Base-by-base conservation (phyloP, 345 rosid genomes). In the Corchorus capsularis region DNA sequence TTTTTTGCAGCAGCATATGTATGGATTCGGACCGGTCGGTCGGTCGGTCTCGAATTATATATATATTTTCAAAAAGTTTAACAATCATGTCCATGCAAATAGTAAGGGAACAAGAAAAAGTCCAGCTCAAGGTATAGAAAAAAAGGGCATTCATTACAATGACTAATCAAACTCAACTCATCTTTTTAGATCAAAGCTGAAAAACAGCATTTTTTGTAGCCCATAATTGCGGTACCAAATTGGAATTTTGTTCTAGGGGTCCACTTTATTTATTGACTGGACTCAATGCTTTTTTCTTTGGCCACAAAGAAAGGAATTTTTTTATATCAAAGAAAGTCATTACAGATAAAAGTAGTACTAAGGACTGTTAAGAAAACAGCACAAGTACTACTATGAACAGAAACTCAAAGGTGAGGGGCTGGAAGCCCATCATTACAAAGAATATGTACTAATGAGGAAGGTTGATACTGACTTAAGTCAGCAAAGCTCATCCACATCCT, bases 171-270 rank as follows among this genome's bases (percentile, higher is more conserved):
- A 35, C 46, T 39, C 49, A 39, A 35, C 46, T 39, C 49, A 16
- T 39, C 46, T 63, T 39, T 37, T 17, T 16, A 37, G 47, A 63
- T 34, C 16, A 27, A 27, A 56, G 34, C 8, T 61, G 65, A 39
- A 63, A 39, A 63, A 63, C 10, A 8, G 49, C 47, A 63, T 0
- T 39, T 39, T 17, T 63, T 37, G 47, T 39, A 63, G 27, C 68
- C 68, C 68, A 63, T 63, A 39, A 63, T 63, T 37, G 49, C 68
- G 68, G 49, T 63, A 37, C 49, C 7, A 63, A 39, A 17, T 63
- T 37, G 68, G 47, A 8, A 63, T 17, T 16, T 4, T 17, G 4
- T 63, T 63, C 27, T n/a, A 17, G 68, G 68, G 68, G 17, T 27
- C 68, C 68, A 63, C 68, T 47, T 7, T 39, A 15, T 35, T 35